Evolutionary conservation across 805 yeast genomes (phyloP), one percentile per base, ranked within the genome.

Genomic region (Candida yuanshanica): DNA sequence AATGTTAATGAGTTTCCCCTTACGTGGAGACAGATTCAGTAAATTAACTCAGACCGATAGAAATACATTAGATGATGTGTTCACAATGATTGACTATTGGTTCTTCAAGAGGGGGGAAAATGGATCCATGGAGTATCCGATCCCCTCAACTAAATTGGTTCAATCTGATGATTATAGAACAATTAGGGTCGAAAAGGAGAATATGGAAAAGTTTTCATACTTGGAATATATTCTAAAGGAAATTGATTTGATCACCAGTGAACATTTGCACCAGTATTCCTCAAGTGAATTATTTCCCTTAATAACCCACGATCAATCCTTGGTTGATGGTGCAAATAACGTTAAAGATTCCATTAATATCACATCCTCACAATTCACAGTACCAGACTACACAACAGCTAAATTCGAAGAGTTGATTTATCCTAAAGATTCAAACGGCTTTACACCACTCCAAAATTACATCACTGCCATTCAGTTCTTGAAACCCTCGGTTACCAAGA

Each of bases 381-480:
- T 42, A 20, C 47, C 48, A 21, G 36, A 42, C 17, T 45, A 45
- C 20, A 38, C 43, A 7, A 39, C 46, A 8, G 42, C 48, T 2
- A 37, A 39, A 7, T 45, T 42, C 16, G 33, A 39, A 16, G 43
- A 45, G 14, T 29, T 45, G 9, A 14, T 42, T 3, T 45, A 33
- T 20, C 29, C 33, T 9, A 45, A 39, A 18, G 46, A 45, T 34
- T 38, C 39, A 11, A 32, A 37, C 29, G 44, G 38, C 34, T 23
- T 45, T 2, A 45, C 48, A 1, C 46, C 48, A 27, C 37, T 42
- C 5, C 46, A 42, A 14, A 45, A 45, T 17, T 42, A 36, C 22
- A 42, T 37, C 14, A 38, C 43, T 14, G 41, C 46, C 2, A 17
- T 42, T 6, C 43, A 39, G 22, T 45, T 45, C 18, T 14, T 42